Evolutionary conservation across 805 yeast genomes (phyloP).

Genomic region (Komagataella pseudopastoris): DNA sequence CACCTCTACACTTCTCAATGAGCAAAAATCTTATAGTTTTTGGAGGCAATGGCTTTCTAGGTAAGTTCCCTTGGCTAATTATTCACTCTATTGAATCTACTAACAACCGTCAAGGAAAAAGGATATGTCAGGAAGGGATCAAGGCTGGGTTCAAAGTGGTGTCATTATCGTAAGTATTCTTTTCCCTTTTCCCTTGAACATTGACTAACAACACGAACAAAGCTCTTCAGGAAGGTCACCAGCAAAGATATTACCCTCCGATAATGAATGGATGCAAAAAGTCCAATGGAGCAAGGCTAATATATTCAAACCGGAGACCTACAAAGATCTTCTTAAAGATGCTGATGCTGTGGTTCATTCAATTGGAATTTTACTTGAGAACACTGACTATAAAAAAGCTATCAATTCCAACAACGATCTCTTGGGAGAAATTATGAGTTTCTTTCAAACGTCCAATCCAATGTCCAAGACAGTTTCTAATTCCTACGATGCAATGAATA

Average conservation of each 20-base stretch:
- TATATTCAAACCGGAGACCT: constrained; percentile 50
- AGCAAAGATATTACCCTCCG: constrained; percentile 15
- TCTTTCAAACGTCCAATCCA: constrained; percentile 45
- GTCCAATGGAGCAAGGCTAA: constrained; percentile 61
- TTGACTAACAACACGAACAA: constrained; percentile 3
- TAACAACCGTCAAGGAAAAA: constrained; percentile 25
- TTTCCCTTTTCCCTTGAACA: neutral
- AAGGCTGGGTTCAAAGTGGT: constrained; percentile 51
- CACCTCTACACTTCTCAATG: neutral
- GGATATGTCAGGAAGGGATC: constrained; percentile 59
- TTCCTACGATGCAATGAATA: constrained; percentile 52
- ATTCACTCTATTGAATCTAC: neutral
- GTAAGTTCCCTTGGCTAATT: constrained; percentile 10
- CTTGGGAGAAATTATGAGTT: constrained; percentile 21
- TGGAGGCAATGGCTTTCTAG: constrained; percentile 83
- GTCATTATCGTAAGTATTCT: constrained; percentile 32
- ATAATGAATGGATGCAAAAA: constrained; percentile 34
- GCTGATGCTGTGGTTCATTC: constrained; percentile 70
- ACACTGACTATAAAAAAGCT: constrained; percentile 49
- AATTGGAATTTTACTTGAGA: constrained; percentile 64
- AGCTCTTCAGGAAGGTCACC: constrained; percentile 42
- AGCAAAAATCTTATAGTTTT: constrained; percentile 35
- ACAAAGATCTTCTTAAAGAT: constrained; percentile 28
- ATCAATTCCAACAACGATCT: constrained; percentile 19
- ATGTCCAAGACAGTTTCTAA: constrained; percentile 30